These are phyloP conservation scores for Apodospora peruviana DNA, from an alignment of 495 filamentous ascomycete species.

Conservation along the genomic window DNA sequence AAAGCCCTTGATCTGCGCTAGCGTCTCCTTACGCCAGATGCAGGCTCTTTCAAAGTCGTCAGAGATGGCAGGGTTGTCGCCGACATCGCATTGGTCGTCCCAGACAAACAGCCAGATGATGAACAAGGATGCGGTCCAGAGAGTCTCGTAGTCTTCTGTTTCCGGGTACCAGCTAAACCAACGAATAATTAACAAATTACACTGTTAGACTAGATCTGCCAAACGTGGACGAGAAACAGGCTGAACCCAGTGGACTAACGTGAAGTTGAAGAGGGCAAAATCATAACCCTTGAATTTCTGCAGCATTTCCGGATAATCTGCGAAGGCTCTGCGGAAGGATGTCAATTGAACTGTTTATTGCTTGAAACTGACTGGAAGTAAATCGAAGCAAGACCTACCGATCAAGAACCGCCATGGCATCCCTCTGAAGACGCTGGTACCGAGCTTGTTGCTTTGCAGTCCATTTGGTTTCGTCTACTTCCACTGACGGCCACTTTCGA, in stretches of 20 bases:
- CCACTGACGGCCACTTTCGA: background rate
- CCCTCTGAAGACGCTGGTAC: background rate
- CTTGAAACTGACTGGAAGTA: background rate
- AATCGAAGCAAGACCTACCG: background rate
- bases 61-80: background rate
- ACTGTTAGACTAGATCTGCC: background rate
- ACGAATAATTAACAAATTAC: background rate
- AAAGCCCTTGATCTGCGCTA: background rate
- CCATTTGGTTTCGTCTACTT: background rate
- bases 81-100: slow-evolving; percentile 2
- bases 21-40: background rate
- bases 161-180: background rate
- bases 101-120: slow-evolving; percentile 1
- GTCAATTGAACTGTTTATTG: background rate
- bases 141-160: background rate
- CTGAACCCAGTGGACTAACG: too few species aligned
- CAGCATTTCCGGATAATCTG: background rate
- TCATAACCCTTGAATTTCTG: background rate
- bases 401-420: background rate
- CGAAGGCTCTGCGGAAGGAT: background rate
- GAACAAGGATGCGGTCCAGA: background rate
- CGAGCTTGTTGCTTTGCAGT: background rate
- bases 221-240: background rate
- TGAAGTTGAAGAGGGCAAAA: background rate
- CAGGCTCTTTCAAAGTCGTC: background rate